Percentiles rank a stretch among this genome's conserved stretches.
These are phyloP conservation scores for Stagonosporopsis tanaceti DNA, from an alignment of 2,329 filamentous ascomycete species.

Conservation along the genomic window DNA sequence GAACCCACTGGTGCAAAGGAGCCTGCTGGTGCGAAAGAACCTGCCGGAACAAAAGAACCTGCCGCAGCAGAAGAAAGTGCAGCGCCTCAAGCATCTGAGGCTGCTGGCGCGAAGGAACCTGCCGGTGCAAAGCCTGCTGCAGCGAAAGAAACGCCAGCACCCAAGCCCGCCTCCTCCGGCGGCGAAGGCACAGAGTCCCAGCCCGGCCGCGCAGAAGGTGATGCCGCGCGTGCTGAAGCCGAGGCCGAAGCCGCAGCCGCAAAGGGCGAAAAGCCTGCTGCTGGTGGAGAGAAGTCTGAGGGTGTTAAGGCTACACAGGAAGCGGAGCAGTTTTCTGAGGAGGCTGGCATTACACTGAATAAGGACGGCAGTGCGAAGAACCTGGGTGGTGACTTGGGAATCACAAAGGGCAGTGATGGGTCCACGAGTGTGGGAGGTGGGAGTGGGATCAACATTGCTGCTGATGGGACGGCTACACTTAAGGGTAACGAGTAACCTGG, in stretches of 20 bases:
- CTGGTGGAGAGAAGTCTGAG: constrained; percentile 28
- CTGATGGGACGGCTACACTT: constrained; percentile 34
- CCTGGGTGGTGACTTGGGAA: constrained; percentile 43
- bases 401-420: constrained; percentile 44
- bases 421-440: constrained; percentile 41
- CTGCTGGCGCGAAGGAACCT: constrained; percentile 9
- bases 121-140: background rate
- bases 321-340: constrained; percentile 42
- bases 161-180: constrained; percentile 9
- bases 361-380: constrained; percentile 36
- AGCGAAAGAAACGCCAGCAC: background rate
- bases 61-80: background rate
- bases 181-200: constrained; percentile 28
- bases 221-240: constrained; percentile 23
- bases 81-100: background rate
- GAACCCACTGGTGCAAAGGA: background rate
- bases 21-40: background rate
- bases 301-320: constrained; percentile 41
- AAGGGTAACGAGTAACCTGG: constrained; percentile 11
- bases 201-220: constrained; percentile 33
- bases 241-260: constrained; percentile 24
- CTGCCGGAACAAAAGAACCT: background rate
- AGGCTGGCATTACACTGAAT: constrained; percentile 37
- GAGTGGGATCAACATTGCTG: constrained; percentile 43
- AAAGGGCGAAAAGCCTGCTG: constrained; percentile 27